Evolutionary conservation across 2,329 filamentous ascomycete genomes (phyloP).

Genomic region (Diaporthe eres): DNA sequence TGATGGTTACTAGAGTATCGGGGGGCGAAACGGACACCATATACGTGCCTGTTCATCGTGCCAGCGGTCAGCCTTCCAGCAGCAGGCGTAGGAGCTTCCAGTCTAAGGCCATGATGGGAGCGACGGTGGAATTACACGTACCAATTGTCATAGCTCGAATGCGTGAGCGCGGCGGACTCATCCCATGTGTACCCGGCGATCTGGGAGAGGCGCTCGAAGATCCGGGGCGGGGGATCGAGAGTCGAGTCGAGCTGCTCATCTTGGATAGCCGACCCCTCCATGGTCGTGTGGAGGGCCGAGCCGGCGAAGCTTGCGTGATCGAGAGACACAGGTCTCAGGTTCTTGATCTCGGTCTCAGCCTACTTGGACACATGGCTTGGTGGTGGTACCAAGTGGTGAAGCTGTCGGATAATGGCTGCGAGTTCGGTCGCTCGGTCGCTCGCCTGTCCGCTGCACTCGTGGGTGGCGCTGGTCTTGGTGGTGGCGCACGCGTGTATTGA

Average conservation of each 20-base stretch:
- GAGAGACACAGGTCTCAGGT: conserved; percentile 43
- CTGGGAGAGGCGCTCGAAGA: conserved; percentile 81
- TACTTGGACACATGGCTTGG: conserved; percentile 40
- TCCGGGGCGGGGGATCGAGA: conserved; percentile 75
- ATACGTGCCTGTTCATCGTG: conserved; percentile 69
- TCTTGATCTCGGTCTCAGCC: conserved; percentile 38
- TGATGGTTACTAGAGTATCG: conserved; percentile 57
- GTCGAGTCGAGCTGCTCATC: conserved; percentile 61
- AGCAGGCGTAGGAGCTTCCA: neutral
- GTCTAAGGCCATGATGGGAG: neutral
- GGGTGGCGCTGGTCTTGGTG: conserved; percentile 5
- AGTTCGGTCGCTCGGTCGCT: conserved; percentile 7
- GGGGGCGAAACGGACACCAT: conserved; percentile 71
- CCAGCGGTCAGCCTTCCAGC: conserved; percentile 41
- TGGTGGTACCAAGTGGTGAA: conserved; percentile 23
- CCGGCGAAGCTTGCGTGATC: conserved; percentile 34
- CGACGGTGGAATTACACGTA: conserved; percentile 51
- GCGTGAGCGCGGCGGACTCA: conserved; percentile 69
- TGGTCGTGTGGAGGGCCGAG: conserved; percentile 50
- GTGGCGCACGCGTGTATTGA: conserved; percentile 15
- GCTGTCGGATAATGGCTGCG: conserved; percentile 2
- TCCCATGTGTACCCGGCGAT: conserved; percentile 85
- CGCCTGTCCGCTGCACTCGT: conserved; percentile 10
- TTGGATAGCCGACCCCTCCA: conserved; percentile 66
- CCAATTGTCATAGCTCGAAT: conserved; percentile 91